These are phyloP conservation scores for Trichothecium roseum DNA, from an alignment of 2,329 filamentous ascomycete genomes.

Conservation along the genomic window DNA sequence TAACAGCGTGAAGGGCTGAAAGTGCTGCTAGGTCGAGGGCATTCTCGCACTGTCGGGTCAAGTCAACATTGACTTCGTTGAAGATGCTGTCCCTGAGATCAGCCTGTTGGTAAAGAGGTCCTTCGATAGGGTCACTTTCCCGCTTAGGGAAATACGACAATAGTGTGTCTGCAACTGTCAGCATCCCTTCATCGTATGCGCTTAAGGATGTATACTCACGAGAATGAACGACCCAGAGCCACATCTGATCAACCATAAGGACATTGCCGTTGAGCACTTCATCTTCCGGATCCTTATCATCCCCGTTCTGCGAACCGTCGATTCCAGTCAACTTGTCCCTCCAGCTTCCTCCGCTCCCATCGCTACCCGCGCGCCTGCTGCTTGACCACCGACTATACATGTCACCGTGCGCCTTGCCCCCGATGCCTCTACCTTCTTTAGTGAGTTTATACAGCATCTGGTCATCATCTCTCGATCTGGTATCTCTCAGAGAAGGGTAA, in stretches of 20 bases:
- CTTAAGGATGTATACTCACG: constrained; percentile 22
- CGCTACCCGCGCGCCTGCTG: constrained; percentile 12
- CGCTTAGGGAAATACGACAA: constrained; percentile 45
- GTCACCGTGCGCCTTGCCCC: constrained; percentile 11
- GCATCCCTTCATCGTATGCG: background rate
- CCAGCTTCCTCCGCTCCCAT: constrained; percentile 16
- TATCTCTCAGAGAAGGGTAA: constrained; percentile 51
- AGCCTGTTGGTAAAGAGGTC: constrained; percentile 46
- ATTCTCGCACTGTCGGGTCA: constrained; percentile 51
- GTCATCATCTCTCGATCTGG: constrained; percentile 50
- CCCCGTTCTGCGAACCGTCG: constrained; percentile 17
- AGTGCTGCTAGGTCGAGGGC: constrained; percentile 51
- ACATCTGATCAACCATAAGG: constrained; percentile 58
- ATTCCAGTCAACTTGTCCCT: constrained; percentile 12
- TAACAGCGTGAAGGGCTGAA: constrained; percentile 51
- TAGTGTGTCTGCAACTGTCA: constrained; percentile 29
- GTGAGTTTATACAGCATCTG: constrained; percentile 60
- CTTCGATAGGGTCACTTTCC: constrained; percentile 43
- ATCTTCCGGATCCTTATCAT: constrained; percentile 20
- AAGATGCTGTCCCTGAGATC: constrained; percentile 55
- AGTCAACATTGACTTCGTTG: constrained; percentile 55
- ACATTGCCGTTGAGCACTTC: constrained; percentile 42
- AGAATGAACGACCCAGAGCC: constrained; percentile 48
- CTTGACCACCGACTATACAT: constrained; percentile 19
- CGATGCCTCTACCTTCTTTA: constrained; percentile 27